Conservation (phyloP, 495 filamentous ascomycete species). For the Cryomyces minteri region DNA sequence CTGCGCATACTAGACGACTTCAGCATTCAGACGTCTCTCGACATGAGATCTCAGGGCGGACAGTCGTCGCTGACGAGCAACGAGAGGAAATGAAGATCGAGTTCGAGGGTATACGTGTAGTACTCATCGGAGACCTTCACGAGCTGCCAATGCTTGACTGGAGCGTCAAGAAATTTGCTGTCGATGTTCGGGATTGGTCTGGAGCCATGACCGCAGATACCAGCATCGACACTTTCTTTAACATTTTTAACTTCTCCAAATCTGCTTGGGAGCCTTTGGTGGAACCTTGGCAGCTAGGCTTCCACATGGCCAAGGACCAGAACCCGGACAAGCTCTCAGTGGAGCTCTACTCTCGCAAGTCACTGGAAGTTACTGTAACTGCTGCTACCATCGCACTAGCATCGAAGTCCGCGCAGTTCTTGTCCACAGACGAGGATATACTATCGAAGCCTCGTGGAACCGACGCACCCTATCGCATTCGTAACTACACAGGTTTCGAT, state of each 20-base stretch:
- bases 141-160: slow-evolving; percentile 88
- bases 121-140: slow-evolving; percentile 88
- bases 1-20: slow-evolving; percentile 92
- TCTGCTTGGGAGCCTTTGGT: slow-evolving; percentile 95
- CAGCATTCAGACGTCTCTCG: slow-evolving; percentile 74
- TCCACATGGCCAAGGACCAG: slow-evolving; percentile 68
- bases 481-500: slow-evolving; percentile 89
- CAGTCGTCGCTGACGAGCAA: slow-evolving; percentile 48
- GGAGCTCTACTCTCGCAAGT: slow-evolving; percentile 73
- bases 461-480: slow-evolving; percentile 83
- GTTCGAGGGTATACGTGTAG: slow-evolving; percentile 75
- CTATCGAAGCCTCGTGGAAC: slow-evolving; percentile 80
- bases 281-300: slow-evolving; percentile 87
- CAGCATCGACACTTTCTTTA: slow-evolving; percentile 78
- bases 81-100: slow-evolving; percentile 73
- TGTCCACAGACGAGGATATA: slow-evolving; percentile 79
- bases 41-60: slow-evolving; percentile 49
- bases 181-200: slow-evolving; percentile 78
- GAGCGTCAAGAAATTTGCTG: slow-evolving; percentile 77
- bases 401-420: slow-evolving; percentile 82
- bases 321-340: slow-evolving; percentile 61
- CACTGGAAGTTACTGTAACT: slow-evolving; percentile 78
- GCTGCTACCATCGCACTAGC: slow-evolving; percentile 85
- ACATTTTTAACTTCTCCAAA: slow-evolving; percentile 97
- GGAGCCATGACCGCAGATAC: slow-evolving; percentile 73